These are phyloP conservation scores for Leccinum insigne DNA, from an alignment of 1,284 basidiomycete genomes.

Conservation along the genomic window DNA sequence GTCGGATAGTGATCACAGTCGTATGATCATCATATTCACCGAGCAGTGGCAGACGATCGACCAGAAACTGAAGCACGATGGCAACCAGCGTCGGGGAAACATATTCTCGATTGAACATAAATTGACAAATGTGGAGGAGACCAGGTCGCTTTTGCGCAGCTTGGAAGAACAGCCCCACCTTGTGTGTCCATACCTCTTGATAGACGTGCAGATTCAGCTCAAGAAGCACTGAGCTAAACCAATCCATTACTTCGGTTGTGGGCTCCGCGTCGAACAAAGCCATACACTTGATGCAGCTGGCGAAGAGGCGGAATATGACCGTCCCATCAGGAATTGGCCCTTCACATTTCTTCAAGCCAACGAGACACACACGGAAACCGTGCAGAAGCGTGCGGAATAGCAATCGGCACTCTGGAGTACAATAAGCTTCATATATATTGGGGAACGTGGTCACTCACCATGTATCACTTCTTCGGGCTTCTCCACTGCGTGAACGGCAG, in stretches of 20 bases:
- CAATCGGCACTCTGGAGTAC: constrained; percentile 70
- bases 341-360: constrained; percentile 79
- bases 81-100: constrained; percentile 93
- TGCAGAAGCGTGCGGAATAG: constrained; percentile 91
- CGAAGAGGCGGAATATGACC: constrained; percentile 86
- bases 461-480: constrained; percentile 73
- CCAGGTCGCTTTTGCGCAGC: constrained; percentile 75
- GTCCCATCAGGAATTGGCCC: constrained; percentile 85
- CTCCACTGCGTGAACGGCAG: constrained; percentile 73
- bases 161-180: constrained; percentile 88
- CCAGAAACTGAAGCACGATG: constrained; percentile 88
- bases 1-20: constrained; percentile 80
- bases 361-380: constrained; percentile 85
- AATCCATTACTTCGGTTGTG: constrained; percentile 86
- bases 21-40: constrained; percentile 86
- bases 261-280: constrained; percentile 83
- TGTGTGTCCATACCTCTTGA: constrained; percentile 92
- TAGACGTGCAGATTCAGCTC: constrained; percentile 91
- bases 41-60: constrained; percentile 80
- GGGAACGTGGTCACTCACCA: constrained; percentile 45
- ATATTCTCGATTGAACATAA: constrained; percentile 81
- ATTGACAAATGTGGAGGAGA: constrained; percentile 86
- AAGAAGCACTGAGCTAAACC: constrained; percentile 76
- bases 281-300: constrained; percentile 84
- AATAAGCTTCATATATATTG: constrained; percentile 12